Base-by-base conservation (phyloP, 257 asterid genomes). In the Coffea canephora region DNA sequence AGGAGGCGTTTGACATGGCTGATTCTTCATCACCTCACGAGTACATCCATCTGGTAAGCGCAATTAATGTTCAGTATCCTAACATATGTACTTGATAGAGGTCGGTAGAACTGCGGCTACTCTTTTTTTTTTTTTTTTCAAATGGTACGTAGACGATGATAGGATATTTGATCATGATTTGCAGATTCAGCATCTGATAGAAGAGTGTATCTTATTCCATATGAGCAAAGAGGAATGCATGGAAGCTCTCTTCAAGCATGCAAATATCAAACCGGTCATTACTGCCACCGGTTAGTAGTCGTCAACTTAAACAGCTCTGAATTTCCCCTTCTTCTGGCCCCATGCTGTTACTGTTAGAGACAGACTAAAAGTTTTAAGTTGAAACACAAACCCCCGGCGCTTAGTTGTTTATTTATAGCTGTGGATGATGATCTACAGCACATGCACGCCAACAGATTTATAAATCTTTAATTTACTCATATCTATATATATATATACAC, bases 41-140 rank as follows among this genome's bases (percentile, higher is more conserved):
- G 39, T 94, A 93, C 89, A 91, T 94, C 81, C 93, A 89, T 79
- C 82, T 81, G 96, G 97, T 94, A 84, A 79, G 61, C 12, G 9
- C 62, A 49, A 27, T 14, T 66, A 39, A 4, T 57, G 54, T 57
- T 10, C 9, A 7, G 48, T 6, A 14, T 69, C 14, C 6, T 34
- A 67, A 34, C 15, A 36, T 46, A 27, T 27, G 31, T 27, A 16
- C 15, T 16, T 2, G 27, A 31, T 62, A 8, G 36, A n/a, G 21
- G 23, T 23, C 0, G 4, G 4, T 39, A 39, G 43, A 39, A 39
- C 43, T 1, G 43, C 39, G n/a, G 5, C 12, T 45, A 12, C 71
- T 14, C 43, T 39, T 39, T 39, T 39, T 39, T 39, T 39, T 39
- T 39, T 39, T 39, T 39, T 39, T 39, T 39, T 1, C 4, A 4